Evolutionary conservation across 179 eudicot genomes (phyloP).

Genomic region (Beta lomatogona): DNA sequence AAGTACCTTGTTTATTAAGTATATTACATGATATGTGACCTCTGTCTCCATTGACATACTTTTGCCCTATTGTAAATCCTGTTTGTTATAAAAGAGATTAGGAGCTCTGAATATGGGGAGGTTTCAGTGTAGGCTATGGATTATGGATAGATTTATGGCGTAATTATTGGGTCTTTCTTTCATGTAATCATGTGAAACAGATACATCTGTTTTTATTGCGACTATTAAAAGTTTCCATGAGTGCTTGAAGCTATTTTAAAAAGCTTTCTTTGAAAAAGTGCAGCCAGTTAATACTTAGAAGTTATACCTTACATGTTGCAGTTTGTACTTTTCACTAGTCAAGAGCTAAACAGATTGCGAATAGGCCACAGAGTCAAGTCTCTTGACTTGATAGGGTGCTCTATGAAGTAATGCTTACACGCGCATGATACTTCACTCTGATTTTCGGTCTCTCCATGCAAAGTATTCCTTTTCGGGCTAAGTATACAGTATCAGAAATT

Average conservation of each 20-base stretch:
- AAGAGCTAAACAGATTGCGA: too few species aligned
- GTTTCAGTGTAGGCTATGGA: neutral
- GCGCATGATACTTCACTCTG: neutral
- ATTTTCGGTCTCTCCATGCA: too few species aligned
- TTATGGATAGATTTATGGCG: conserved; percentile 4
- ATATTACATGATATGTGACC: neutral
- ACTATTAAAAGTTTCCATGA: neutral
- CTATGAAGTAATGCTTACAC: neutral
- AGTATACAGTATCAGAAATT: too few species aligned
- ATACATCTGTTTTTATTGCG: too few species aligned
- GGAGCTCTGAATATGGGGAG: neutral
- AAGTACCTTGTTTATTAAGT: neutral
- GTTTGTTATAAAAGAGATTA: neutral
- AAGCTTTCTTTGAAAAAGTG: neutral
- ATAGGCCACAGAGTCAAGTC: neutral
- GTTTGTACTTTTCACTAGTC: neutral
- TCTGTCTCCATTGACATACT: neutral
- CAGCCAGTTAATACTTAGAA: neutral
- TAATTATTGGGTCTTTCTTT: neutral
- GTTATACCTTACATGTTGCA: neutral
- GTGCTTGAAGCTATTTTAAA: neutral
- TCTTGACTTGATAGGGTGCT: neutral
- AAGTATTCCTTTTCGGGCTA: too few species aligned
- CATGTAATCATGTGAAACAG: too few species aligned
- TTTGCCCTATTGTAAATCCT: neutral